Conservation (phyloP, 345 rosid genomes). For the Lumnitzera racemosa region DNA sequence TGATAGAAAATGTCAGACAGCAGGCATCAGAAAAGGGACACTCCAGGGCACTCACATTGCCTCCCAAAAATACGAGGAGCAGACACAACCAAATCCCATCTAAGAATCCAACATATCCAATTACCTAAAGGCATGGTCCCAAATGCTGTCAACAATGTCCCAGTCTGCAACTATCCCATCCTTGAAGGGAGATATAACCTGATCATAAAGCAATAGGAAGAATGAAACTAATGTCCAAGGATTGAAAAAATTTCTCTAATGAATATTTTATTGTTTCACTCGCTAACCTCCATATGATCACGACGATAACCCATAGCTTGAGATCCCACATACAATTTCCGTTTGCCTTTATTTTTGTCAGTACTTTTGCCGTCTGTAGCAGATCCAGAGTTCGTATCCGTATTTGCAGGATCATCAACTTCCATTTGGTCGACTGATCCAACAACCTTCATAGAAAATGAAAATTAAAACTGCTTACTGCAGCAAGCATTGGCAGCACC, state of each 20-base stretch:
- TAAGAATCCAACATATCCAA: background rate
- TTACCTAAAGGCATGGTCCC: constrained; percentile 97
- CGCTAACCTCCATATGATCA: constrained; percentile 86
- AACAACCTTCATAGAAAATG: constrained; percentile 48
- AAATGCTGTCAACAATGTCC: constrained; percentile 89
- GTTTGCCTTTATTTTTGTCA: constrained; percentile 57
- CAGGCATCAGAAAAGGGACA: no score
- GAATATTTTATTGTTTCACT: no score
- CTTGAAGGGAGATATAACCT: constrained; percentile 84
- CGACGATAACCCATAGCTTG: constrained; percentile 83
- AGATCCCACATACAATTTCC: constrained; percentile 80
- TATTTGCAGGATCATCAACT: constrained; percentile 45
- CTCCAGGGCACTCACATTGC: no score
- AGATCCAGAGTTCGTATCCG: constrained; percentile 32
- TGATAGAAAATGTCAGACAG: no score
- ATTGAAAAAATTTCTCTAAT: background rate
- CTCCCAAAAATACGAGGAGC: background rate
- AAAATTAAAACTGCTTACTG: background rate
- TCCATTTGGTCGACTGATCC: constrained; percentile 94
- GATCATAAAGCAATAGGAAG: constrained; percentile 7
- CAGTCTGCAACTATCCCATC: constrained; percentile 92
- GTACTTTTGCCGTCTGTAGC: constrained; percentile 53
- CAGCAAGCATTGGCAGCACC: no score
- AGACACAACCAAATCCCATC: background rate
- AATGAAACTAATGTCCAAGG: constrained; percentile 1